phyloP scores from a whole-genome alignment of 2,329 filamentous ascomycete species.

The Beauveria sp. region DNA sequence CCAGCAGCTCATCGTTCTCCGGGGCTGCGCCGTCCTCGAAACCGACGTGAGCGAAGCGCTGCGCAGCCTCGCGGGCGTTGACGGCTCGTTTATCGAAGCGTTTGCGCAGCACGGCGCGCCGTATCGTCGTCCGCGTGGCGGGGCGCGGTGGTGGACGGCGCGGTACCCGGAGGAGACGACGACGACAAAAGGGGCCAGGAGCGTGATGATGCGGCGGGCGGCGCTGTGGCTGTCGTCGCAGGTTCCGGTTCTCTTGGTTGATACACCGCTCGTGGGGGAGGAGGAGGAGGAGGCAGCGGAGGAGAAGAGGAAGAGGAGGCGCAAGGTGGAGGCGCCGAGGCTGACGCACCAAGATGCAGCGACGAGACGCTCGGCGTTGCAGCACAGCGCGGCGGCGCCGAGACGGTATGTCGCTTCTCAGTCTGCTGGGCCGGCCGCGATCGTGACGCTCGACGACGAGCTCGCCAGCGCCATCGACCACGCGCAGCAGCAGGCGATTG shows the following conservation, averaged over 20 bases:
- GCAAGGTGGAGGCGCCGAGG: neutral
- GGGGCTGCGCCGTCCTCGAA: neutral
- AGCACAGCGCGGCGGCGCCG: neutral
- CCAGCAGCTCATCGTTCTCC: constrained; percentile 5
- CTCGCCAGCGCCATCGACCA: neutral
- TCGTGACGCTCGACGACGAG: constrained; percentile 1
- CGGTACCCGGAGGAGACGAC: constrained; percentile 9
- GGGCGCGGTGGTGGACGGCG: constrained; percentile 12
- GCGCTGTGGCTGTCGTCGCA: constrained; percentile 7
- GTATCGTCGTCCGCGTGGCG: constrained; percentile 6
- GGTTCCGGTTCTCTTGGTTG: neutral
- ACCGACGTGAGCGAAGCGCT: neutral
- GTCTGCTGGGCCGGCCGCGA: neutral
- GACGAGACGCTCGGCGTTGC: constrained; percentile 1
- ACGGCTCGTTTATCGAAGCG: constrained; percentile 11
- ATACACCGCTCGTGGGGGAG: neutral
- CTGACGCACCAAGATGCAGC: constrained; percentile 12
- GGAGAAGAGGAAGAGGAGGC: neutral
- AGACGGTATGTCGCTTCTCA: neutral
- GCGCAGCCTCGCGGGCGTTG: constrained; percentile 1
- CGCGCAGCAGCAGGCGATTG: neutral
- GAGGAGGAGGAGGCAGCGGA: neutral
- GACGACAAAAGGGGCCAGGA: neutral
- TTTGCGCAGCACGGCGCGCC: neutral
- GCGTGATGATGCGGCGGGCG: neutral